A percentile compares a stretch with the other conserved stretches of the same genome.
Evolutionary conservation across 2,329 filamentous ascomycete genomes (phyloP).

Genomic region (Nakataea oryzae): DNA sequence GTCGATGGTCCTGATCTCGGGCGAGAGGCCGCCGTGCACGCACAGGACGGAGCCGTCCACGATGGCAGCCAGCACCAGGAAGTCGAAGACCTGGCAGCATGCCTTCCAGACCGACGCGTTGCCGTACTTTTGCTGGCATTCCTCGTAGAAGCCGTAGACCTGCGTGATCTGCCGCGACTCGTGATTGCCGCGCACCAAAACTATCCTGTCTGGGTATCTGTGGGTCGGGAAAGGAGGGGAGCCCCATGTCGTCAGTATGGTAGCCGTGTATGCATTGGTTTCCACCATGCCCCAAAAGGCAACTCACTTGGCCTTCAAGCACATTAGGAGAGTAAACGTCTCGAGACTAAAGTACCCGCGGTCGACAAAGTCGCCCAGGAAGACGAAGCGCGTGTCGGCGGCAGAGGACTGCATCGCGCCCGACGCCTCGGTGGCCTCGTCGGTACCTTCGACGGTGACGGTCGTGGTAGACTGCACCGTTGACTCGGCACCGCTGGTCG

Average conservation of each 20-base stretch:
- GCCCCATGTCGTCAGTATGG: neutral
- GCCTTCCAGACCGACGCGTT: conserved; percentile 99
- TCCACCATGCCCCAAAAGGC: neutral
- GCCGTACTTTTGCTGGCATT: conserved; percentile 96
- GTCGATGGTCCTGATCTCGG: conserved; percentile 92
- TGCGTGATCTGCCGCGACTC: conserved; percentile 97
- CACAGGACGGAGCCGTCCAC: conserved; percentile 98
- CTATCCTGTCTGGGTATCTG: conserved; percentile 89
- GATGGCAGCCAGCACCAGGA: conserved; percentile 89
- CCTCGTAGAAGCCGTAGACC: conserved; percentile 98
- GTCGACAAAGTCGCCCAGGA: conserved; percentile 87
- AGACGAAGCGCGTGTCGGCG: conserved; percentile 47
- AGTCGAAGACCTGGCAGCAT: conserved; percentile 99
- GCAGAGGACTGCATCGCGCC: conserved; percentile 31
- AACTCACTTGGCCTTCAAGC: conserved; percentile 63
- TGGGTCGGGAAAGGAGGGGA: conserved; percentile 20
- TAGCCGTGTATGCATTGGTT: neutral
- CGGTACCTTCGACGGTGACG: conserved; percentile 5
- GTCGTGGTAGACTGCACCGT: neutral
- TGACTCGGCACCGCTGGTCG: neutral
- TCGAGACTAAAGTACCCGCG: conserved; percentile 96
- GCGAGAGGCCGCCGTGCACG: conserved; percentile 84
- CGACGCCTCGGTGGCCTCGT: conserved; percentile 22
- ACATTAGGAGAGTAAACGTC: conserved; percentile 94
- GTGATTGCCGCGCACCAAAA: conserved; percentile 95